Percentiles rank a stretch among this genome's conserved stretches.
phyloP scores from a whole-genome alignment of 2,329 filamentous ascomycete genomes.

The Fusarium burgessii region DNA sequence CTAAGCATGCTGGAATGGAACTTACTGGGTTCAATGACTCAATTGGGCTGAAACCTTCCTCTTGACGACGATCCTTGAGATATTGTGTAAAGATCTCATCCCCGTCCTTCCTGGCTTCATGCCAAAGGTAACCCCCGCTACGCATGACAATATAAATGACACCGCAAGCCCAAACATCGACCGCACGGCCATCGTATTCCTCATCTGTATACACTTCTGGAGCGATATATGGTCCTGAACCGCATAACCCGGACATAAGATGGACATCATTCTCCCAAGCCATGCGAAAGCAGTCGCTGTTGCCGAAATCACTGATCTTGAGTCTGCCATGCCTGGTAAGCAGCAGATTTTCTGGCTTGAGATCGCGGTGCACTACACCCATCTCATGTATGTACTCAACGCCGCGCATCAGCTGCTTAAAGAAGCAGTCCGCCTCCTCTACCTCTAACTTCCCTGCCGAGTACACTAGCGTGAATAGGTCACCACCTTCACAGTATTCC shows the following conservation, averaged over 20 bases:
- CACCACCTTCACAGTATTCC: constrained; percentile 96
- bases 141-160: constrained; percentile 99
- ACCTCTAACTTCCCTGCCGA: constrained; percentile 92
- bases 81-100: constrained; percentile 97
- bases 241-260: constrained; percentile 96
- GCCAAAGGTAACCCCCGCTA: constrained; percentile 94
- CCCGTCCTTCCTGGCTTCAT: constrained; percentile 93
- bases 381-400: constrained; percentile 99
- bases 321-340: constrained; percentile 91
- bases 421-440: constrained; percentile 93
- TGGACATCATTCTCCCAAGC: constrained; percentile 98
- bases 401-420: constrained; percentile 98
- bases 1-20: constrained; percentile 32
- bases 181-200: constrained; percentile 94
- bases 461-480: constrained; percentile 95
- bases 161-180: constrained; percentile 97
- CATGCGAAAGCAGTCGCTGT: constrained; percentile 99
- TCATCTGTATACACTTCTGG: constrained; percentile 94
- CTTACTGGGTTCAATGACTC: constrained; percentile 93
- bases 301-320: constrained; percentile 98
- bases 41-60: constrained; percentile 95
- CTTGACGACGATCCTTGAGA: constrained; percentile 88
- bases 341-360: constrained; percentile 93
- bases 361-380: constrained; percentile 70
- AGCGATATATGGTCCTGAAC: constrained; percentile 95